phyloP scores from a whole-genome alignment of 305 asterid species.

The Fraxinus sp. region DNA sequence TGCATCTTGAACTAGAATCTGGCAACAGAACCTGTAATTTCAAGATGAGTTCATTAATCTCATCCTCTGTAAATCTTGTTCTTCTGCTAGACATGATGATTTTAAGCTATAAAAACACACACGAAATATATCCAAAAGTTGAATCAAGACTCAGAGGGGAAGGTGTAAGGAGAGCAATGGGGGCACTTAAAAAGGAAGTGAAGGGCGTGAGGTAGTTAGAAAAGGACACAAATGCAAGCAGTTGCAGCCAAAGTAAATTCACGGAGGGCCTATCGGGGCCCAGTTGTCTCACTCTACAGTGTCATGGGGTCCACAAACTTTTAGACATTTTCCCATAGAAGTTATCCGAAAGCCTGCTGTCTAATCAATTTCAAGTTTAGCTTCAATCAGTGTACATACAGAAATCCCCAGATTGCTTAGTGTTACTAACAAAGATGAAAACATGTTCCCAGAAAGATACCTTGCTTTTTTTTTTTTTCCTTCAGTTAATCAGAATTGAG shows the following conservation, averaged over 20 bases:
- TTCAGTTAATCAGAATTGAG: slow-evolving; percentile 18
- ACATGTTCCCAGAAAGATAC: slow-evolving; percentile 35
- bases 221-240: slow-evolving; percentile 15
- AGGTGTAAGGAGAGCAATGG: slow-evolving; percentile 15
- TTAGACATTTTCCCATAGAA: slow-evolving; percentile 16
- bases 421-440: slow-evolving; percentile 16
- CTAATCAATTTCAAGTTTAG: slow-evolving; percentile 1
- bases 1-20: slow-evolving; percentile 37
- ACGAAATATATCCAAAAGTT: not conserved
- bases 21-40: slow-evolving; percentile 54
- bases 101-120: not conserved
- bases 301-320: slow-evolving; percentile 25
- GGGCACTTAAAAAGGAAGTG: slow-evolving; percentile 36
- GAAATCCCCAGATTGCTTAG: not conserved
- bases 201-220: slow-evolving; percentile 23
- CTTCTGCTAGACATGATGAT: slow-evolving; percentile 46
- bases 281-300: slow-evolving; percentile 22
- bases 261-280: slow-evolving; percentile 19
- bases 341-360: slow-evolving; percentile 1
- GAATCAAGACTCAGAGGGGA: slow-evolving; percentile 3
- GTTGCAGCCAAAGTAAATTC: slow-evolving; percentile 22
- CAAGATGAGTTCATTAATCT: slow-evolving; percentile 47
- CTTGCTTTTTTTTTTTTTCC: slow-evolving; percentile 5
- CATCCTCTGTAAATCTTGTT: slow-evolving; percentile 42
- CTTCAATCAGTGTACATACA: slow-evolving; percentile 16